phyloP scores from a whole-genome alignment of 257 asterid species.

The Plantago major region DNA sequence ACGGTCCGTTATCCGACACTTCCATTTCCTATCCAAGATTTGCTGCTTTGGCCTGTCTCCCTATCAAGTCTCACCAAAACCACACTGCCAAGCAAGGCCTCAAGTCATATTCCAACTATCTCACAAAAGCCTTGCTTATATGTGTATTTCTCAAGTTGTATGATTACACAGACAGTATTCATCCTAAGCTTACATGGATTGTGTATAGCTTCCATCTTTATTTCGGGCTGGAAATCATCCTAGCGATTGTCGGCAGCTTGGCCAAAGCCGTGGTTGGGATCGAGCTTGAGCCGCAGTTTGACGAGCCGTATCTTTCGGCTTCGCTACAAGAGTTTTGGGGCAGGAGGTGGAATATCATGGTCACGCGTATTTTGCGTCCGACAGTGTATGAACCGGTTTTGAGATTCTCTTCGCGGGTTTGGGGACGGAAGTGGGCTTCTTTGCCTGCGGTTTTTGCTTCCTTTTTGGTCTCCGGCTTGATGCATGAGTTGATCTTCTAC shows the following conservation, averaged over 20 bases:
- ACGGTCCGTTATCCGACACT: conserved; percentile 38
- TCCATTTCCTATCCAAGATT: conserved; percentile 22
- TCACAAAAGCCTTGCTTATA: conserved; percentile 16
- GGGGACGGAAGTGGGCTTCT: conserved; percentile 36
- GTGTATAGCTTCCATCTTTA: conserved; percentile 25
- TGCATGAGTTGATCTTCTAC: conserved; percentile 38
- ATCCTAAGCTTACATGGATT: conserved; percentile 25
- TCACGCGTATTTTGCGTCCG: conserved; percentile 34
- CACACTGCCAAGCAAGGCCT: conserved; percentile 17
- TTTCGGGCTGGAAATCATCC: conserved; percentile 25
- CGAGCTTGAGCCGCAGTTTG: conserved; percentile 43
- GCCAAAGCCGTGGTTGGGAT: conserved; percentile 24
- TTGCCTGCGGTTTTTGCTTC: conserved; percentile 22
- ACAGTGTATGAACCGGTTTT: conserved; percentile 26
- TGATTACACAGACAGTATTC: conserved; percentile 19
- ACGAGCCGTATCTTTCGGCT: conserved; percentile 32
- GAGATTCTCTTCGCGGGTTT: background rate
- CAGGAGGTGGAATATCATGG: conserved; percentile 39
- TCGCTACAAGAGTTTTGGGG: conserved; percentile 50
- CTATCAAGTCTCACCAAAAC: conserved; percentile 23
- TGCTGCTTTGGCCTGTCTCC: conserved; percentile 29
- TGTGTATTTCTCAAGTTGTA: conserved; percentile 18
- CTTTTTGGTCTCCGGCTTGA: conserved; percentile 31
- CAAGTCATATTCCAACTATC: conserved; percentile 20
- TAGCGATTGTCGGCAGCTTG: conserved; percentile 22